These are phyloP conservation scores for Kurtzmaniella cleridarum DNA, from an alignment of 805 yeast species.

Conservation along the genomic window DNA sequence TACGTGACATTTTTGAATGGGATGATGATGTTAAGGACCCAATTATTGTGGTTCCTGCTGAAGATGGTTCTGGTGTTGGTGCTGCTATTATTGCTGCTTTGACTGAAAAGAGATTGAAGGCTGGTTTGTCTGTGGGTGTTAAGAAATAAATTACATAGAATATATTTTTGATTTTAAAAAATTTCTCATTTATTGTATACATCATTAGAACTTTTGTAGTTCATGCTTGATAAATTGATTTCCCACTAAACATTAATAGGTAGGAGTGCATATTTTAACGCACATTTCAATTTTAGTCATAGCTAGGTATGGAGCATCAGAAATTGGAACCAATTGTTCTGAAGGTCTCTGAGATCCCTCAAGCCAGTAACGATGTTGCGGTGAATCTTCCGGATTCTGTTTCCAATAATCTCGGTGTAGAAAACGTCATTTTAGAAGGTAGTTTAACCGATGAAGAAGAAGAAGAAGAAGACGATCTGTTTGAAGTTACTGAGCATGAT, in stretches of 20 bases:
- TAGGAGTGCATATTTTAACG: neutral
- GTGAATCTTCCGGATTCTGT: neutral
- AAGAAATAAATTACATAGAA: slow-evolving; percentile 3
- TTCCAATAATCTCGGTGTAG: neutral
- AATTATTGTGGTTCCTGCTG: slow-evolving; percentile 82
- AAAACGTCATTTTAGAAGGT: neutral
- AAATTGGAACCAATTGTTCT: no score
- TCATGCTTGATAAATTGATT: neutral
- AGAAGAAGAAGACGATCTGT: slow-evolving; percentile 8
- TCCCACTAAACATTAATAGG: neutral
- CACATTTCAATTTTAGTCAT: neutral
- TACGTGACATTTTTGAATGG: slow-evolving; percentile 90
- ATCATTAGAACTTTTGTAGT: neutral
- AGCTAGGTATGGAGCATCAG: neutral
- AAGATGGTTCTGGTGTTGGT: slow-evolving; percentile 98
- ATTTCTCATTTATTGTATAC: neutral
- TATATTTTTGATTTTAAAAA: neutral
- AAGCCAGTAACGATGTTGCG: neutral
- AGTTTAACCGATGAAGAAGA: slow-evolving; percentile 15
- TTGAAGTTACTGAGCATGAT: slow-evolving; percentile 6
- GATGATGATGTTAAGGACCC: slow-evolving; percentile 47
- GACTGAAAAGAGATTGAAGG: slow-evolving; percentile 70
- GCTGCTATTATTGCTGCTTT: slow-evolving; percentile 98
- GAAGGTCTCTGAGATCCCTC: neutral
- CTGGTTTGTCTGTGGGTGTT: slow-evolving; percentile 64